A percentile compares a stretch with the other conserved stretches of the same genome.
phyloP scores from a whole-genome alignment of 768 basidiomycete species.

The Hebeloma cylindrosporum region DNA sequence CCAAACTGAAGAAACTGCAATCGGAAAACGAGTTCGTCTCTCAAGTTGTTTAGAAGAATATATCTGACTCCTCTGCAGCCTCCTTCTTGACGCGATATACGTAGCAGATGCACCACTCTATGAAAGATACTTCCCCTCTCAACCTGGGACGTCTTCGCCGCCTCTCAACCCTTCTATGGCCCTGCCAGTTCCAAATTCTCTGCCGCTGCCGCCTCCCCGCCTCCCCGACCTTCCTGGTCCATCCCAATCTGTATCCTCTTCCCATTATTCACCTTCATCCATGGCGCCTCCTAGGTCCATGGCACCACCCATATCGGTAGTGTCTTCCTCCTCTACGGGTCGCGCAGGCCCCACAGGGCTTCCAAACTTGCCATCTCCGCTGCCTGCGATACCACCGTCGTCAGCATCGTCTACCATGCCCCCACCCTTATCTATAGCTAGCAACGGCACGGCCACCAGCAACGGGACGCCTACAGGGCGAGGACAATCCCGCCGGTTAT shows the following conservation, averaged over 20 bases:
- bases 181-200: background rate
- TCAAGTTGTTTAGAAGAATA: background rate
- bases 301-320: slow-evolving; percentile 3
- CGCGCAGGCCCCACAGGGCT: background rate
- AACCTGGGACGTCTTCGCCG: slow-evolving; percentile 4
- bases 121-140: slow-evolving; percentile 24
- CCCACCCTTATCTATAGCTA: no score
- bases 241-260: background rate
- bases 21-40: slow-evolving; percentile 49
- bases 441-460: no score
- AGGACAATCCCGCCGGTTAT: no score
- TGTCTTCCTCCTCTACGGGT: background rate
- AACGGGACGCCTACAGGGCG: no score
- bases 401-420: no score
- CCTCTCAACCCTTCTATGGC: background rate
- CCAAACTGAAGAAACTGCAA: slow-evolving; percentile 44
- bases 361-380: slow-evolving; percentile 1
- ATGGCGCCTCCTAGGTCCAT: background rate
- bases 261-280: background rate
- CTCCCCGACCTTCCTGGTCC: slow-evolving; percentile 4
- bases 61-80: slow-evolving; percentile 21
- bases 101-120: slow-evolving; percentile 25
- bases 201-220: background rate
- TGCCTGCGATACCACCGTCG: slow-evolving; percentile 2
- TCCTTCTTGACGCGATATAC: slow-evolving; percentile 39